These are phyloP conservation scores for Populus pruinosa DNA, from an alignment of 345 rosid species.

Conservation along the genomic window DNA sequence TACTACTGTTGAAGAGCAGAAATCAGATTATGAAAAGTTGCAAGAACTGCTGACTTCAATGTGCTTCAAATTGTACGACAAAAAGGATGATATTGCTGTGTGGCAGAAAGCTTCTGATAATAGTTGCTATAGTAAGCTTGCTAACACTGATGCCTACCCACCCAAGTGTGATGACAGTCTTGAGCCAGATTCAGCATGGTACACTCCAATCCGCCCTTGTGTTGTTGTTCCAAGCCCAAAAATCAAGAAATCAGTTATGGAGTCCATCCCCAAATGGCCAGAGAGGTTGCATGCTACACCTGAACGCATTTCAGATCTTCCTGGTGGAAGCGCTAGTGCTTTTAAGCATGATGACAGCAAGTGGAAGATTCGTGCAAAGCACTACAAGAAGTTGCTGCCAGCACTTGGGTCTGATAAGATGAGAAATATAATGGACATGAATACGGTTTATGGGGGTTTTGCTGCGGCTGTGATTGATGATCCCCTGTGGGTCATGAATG, in stretches of 20 bases:
- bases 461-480: constrained; percentile 71
- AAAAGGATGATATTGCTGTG: constrained; percentile 90
- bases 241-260: constrained; percentile 55
- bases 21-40: constrained; percentile 76
- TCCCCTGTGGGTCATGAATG: constrained; percentile 96
- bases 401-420: constrained; percentile 77
- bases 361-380: constrained; percentile 81
- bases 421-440: constrained; percentile 98
- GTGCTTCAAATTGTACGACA: constrained; percentile 87
- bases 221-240: constrained; percentile 75
- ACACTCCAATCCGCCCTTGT: constrained; percentile 87
- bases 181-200: constrained; percentile 99
- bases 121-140: constrained; percentile 63
- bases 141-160: constrained; percentile 70
- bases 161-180: constrained; percentile 91
- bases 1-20: constrained; percentile 90
- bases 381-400: constrained; percentile 82
- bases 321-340: constrained; percentile 57
- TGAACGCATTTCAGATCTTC: constrained; percentile 65
- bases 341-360: constrained; percentile 77
- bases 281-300: constrained; percentile 64
- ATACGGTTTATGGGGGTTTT: constrained; percentile 89
- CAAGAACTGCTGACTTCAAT: constrained; percentile 69
- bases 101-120: constrained; percentile 82
- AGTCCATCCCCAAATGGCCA: constrained; percentile 82